A percentile compares a stretch with the other conserved stretches of the same genome.
phyloP scores from a whole-genome alignment of 2,329 filamentous ascomycete genomes.

The Clarireedia hainanense region DNA sequence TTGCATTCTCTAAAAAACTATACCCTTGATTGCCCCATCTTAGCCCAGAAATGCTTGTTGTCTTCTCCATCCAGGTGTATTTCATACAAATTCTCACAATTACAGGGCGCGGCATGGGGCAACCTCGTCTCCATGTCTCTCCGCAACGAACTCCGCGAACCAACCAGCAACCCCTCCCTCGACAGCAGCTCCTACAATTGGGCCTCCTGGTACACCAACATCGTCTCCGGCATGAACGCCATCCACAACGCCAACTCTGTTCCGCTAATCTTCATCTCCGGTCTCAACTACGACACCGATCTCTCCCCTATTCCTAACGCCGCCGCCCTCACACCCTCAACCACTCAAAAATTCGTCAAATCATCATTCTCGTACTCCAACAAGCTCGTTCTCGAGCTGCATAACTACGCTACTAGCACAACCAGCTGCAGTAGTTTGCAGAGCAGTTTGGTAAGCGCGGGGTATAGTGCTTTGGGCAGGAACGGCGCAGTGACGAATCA shows the following conservation, averaged over 20 bases:
- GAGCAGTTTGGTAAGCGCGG: constrained; percentile 31
- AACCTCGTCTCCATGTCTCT: constrained; percentile 23
- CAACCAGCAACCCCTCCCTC: constrained; percentile 13
- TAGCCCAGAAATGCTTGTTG: background rate
- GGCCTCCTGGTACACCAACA: constrained; percentile 37
- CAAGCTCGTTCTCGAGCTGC: constrained; percentile 41
- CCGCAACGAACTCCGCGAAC: constrained; percentile 34
- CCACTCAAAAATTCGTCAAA: constrained; percentile 28
- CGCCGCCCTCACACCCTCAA: constrained; percentile 12
- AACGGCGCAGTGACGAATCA: constrained; percentile 26
- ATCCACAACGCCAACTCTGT: constrained; percentile 37
- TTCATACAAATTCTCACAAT: background rate
- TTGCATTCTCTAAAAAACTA: background rate
- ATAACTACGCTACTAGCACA: constrained; percentile 19
- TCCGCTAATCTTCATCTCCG: constrained; percentile 40
- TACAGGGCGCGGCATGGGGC: constrained; percentile 11
- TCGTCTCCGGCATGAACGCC: constrained; percentile 33
- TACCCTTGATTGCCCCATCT: background rate
- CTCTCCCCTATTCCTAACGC: constrained; percentile 14
- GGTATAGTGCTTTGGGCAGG: constrained; percentile 34
- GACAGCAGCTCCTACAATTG: constrained; percentile 33
- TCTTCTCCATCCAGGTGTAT: background rate
- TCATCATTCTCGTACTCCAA: constrained; percentile 33
- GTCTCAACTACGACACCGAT: constrained; percentile 36
- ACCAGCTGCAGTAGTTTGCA: constrained; percentile 24